phyloP scores from a whole-genome alignment of 257 asterid species.

The Solanum paucissectum region DNA sequence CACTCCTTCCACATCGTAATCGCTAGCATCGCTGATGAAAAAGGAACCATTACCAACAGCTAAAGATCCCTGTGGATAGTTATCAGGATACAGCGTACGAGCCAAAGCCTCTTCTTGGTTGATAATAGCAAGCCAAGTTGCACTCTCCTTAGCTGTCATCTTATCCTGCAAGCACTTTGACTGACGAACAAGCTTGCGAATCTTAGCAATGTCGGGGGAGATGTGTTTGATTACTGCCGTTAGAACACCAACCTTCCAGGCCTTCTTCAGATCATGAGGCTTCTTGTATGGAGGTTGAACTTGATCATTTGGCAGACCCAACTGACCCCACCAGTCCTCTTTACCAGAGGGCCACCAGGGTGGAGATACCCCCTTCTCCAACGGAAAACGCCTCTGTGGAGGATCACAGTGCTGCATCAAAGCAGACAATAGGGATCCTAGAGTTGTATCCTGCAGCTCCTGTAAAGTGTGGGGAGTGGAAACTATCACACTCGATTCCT shows the following conservation, averaged over 20 bases:
- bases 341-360: constrained; percentile 63
- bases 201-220: constrained; percentile 37
- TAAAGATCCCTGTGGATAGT: constrained; percentile 4
- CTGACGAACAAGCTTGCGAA: constrained; percentile 31
- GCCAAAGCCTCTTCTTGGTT: constrained; percentile 42
- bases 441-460: constrained; percentile 47
- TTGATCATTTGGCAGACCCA: constrained; percentile 30
- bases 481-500: constrained; percentile 15
- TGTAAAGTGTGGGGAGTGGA: constrained; percentile 34
- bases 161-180: constrained; percentile 47
- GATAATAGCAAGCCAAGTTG: constrained; percentile 43
- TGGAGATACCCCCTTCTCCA: constrained; percentile 47
- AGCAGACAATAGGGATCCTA: constrained; percentile 50
- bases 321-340: constrained; percentile 45
- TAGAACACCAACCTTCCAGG: constrained; percentile 41
- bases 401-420: constrained; percentile 54
- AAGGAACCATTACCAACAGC: constrained; percentile 18
- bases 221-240: constrained; percentile 45
- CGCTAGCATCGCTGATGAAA: constrained; percentile 19
- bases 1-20: constrained; percentile 45
- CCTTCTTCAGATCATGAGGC: constrained; percentile 51
- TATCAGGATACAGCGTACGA: constrained; percentile 25
- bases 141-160: constrained; percentile 54
- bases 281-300: constrained; percentile 46
- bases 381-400: constrained; percentile 41